Percentiles rank a stretch among this genome's conserved stretches.
Evolutionary conservation across 352 stramenopile species (phyloP).

Genomic region (Pythium monospermum): DNA sequence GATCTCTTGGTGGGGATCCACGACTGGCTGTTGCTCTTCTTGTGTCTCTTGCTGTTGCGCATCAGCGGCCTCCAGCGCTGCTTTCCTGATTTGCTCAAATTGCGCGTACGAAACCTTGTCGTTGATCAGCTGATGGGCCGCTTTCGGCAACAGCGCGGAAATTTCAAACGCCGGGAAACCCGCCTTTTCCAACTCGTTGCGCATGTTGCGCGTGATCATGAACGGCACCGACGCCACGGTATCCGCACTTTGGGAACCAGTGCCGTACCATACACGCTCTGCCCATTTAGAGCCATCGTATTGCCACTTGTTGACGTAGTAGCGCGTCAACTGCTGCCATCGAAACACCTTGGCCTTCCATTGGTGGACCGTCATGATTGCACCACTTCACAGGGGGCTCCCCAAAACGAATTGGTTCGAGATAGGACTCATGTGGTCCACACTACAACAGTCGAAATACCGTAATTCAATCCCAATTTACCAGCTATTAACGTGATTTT

Average conservation of each 20-base stretch:
- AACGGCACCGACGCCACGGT: conserved; percentile 73
- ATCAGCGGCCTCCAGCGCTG: no score
- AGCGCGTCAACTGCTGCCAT: conserved; percentile 62
- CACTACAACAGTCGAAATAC: no score
- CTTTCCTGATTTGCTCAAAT: no score
- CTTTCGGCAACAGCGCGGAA: conserved; percentile 47
- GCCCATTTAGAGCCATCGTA: conserved; percentile 74
- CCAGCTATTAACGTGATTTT: no score
- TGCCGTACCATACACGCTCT: conserved; percentile 67
- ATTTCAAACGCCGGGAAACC: conserved; percentile 62
- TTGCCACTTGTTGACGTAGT: conserved; percentile 84
- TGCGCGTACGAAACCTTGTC: conserved; percentile 54
- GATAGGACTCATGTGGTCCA: no score
- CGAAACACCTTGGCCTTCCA: conserved; percentile 43
- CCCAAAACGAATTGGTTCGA: no score
- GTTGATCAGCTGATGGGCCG: conserved; percentile 51
- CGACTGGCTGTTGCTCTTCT: conserved; percentile 16
- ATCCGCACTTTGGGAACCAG: conserved; percentile 32
- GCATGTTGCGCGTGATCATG: conserved; percentile 80
- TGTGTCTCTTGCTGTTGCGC: conserved; percentile 10
- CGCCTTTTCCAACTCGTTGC: conserved; percentile 43
- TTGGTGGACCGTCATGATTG: conserved; percentile 33
- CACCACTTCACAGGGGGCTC: no score
- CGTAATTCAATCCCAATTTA: no score
- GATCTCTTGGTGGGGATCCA: conserved; percentile 16